Percentiles rank a stretch among this genome's conserved stretches.
phyloP scores from a whole-genome alignment of 2,329 filamentous ascomycete species.

The Fusarium anthophilum region DNA sequence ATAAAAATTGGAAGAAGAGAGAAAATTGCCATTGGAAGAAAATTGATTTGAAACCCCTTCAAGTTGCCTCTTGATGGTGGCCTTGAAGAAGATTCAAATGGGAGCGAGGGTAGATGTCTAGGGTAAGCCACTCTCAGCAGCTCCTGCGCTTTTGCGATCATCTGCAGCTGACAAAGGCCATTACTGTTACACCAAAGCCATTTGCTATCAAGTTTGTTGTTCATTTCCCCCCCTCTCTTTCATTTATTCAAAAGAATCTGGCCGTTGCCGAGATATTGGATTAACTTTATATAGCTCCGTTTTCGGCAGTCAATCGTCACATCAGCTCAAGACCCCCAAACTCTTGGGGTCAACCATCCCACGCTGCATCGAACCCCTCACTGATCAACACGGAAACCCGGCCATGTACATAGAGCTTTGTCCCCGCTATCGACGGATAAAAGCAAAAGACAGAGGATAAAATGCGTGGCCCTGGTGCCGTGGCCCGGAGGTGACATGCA shows the following conservation, averaged over 20 bases:
- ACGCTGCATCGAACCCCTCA: slow-evolving; percentile 25
- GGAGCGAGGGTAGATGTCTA: neutral
- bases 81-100: neutral
- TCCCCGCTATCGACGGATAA: slow-evolving; percentile 19
- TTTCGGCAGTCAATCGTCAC: slow-evolving; percentile 8
- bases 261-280: neutral
- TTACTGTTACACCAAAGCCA: neutral
- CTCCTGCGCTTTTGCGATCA: neutral
- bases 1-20: neutral
- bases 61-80: neutral
- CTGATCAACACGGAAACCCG: slow-evolving; percentile 18
- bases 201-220: neutral
- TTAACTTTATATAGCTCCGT: neutral
- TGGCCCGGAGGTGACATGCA: neutral
- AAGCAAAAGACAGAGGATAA: neutral
- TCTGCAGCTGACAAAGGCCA: slow-evolving; percentile 2
- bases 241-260: neutral
- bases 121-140: slow-evolving; percentile 10
- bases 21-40: too few relatives aligned
- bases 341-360: slow-evolving; percentile 21
- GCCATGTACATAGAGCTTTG: slow-evolving; percentile 4
- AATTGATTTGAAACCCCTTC: neutral
- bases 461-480: slow-evolving; percentile 19
- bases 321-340: slow-evolving; percentile 21
- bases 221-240: neutral